Percentiles rank a stretch among this genome's conserved stretches.
phyloP scores from a whole-genome alignment of 75 land plant genomes.

The Gnetum montanum region DNA sequence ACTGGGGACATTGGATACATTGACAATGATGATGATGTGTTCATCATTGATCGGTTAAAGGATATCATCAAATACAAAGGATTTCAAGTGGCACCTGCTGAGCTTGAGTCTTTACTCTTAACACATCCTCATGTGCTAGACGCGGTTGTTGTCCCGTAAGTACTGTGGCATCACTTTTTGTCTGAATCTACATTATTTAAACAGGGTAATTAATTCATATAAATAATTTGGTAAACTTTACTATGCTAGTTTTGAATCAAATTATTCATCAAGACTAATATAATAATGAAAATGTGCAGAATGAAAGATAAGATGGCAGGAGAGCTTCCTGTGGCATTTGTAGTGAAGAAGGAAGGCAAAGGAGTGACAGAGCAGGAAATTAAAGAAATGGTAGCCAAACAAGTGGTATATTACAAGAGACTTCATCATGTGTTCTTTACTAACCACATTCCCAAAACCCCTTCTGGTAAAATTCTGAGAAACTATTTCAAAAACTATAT shows the following conservation, averaged over 20 bases:
- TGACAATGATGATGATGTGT: slow-evolving; percentile 80
- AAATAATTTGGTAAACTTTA: too few species aligned
- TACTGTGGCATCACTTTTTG: not conserved
- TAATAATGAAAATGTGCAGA: slow-evolving; percentile 8
- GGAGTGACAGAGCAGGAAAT: slow-evolving; percentile 37
- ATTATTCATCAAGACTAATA: too few species aligned
- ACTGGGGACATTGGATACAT: slow-evolving; percentile 88
- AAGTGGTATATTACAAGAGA: slow-evolving; percentile 67
- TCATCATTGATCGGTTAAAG: slow-evolving; percentile 76
- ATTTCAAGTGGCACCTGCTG: slow-evolving; percentile 90
- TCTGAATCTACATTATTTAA: too few species aligned
- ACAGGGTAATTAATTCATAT: too few species aligned
- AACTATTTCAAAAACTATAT: slow-evolving; percentile 12
- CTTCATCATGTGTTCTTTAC: slow-evolving; percentile 50
- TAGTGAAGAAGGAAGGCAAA: slow-evolving; percentile 22
- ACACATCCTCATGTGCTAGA: slow-evolving; percentile 54
- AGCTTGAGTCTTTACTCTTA: slow-evolving; percentile 62
- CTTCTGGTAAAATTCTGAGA: slow-evolving; percentile 64
- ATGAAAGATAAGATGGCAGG: slow-evolving; percentile 35
- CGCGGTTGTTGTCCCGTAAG: slow-evolving; percentile 94
- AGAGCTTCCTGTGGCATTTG: slow-evolving; percentile 55
- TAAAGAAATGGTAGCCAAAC: slow-evolving; percentile 38
- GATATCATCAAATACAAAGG: slow-evolving; percentile 92
- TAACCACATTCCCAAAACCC: slow-evolving; percentile 57
- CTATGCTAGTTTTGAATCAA: too few species aligned